A percentile compares a stretch with the other conserved stretches of the same genome.
These are phyloP conservation scores for Perilla frutescens DNA, from an alignment of 257 asterid species.

Conservation along the genomic window DNA sequence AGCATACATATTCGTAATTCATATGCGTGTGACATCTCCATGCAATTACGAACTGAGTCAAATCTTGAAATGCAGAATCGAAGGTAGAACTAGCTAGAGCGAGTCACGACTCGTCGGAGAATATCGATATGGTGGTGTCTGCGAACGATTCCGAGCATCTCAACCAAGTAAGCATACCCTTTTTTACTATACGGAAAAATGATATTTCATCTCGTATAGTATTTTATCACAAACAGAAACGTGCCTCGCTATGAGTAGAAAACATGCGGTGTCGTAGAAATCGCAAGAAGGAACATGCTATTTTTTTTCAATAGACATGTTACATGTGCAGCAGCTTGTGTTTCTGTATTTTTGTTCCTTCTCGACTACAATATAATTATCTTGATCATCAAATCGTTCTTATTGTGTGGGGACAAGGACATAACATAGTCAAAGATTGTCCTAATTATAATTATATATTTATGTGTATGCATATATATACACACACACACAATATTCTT, in stretches of 20 bases:
- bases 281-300: constrained; percentile 3
- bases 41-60: constrained; percentile 1
- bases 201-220: neutral
- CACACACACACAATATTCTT: constrained; percentile 6
- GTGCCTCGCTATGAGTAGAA: constrained; percentile 1
- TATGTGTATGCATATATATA: neutral
- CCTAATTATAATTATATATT: neutral
- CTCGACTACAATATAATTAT: constrained; percentile 1
- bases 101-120: neutral
- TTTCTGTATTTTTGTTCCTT: neutral
- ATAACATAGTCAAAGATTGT: constrained; percentile 39
- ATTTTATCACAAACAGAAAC: neutral
- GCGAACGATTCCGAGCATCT: constrained; percentile 37
- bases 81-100: neutral
- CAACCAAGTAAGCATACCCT: constrained; percentile 42
- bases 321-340: constrained; percentile 39
- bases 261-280: constrained; percentile 42
- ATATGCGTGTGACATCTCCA: constrained; percentile 5
- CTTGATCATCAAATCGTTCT: constrained; percentile 2
- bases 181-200: neutral
- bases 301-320: constrained; percentile 30
- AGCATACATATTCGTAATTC: neutral
- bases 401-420: constrained; percentile 38
- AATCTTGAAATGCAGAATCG: constrained; percentile 33
- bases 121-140: constrained; percentile 45